Evolutionary conservation across 805 yeast species (phyloP), one percentile per base, ranked within the genome.

Genomic region (Schizosaccharomyces lindneri): DNA sequence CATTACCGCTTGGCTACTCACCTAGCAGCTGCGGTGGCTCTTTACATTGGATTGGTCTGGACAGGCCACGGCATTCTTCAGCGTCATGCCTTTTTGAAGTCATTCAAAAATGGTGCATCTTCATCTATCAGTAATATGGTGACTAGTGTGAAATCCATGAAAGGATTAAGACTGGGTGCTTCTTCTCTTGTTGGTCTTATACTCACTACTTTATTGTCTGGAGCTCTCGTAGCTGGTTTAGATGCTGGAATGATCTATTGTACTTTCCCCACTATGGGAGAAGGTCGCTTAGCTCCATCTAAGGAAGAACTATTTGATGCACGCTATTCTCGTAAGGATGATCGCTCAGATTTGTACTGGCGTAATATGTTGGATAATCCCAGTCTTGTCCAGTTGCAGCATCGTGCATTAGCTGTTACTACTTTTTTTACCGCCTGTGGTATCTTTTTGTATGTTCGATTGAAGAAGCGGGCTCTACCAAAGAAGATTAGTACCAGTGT

Each of bases 171-270:
- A 55, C 79, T 75, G 57, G 67, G 78, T 43, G 78, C 86, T 1
- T 63, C 73, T 9, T 84, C 77, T 0, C 72, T 93, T 51, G 74
- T 87, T 39, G 81, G 75, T 1, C 73, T 90, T 61, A 84, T 90
- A 1, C 90, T 88, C 67, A 63, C 84, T 51, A 93, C 99, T 21
- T 95, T 97, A 19, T 85, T 93, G 94, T 81, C 95, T 11, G 99
- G 98, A 64, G 97, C 95, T 17, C 81, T 93, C 77, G 99, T 93
- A 57, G 98, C 99, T 17, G 98, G 98, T 7, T 76, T 93, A 62
- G 98, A 93, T 73, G 98, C 99, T 2, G 98, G 98, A 60, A 76
- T 89, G 72, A 88, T 93, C 66, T 93, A 93, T 73, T 93, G 93
- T 72, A 84, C 94, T 3, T 93, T 88, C 79, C 98, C 99, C 41